Evolutionary conservation across 2,329 filamentous ascomycete genomes (phyloP).

Genomic region (Orbilia brochopaga): DNA sequence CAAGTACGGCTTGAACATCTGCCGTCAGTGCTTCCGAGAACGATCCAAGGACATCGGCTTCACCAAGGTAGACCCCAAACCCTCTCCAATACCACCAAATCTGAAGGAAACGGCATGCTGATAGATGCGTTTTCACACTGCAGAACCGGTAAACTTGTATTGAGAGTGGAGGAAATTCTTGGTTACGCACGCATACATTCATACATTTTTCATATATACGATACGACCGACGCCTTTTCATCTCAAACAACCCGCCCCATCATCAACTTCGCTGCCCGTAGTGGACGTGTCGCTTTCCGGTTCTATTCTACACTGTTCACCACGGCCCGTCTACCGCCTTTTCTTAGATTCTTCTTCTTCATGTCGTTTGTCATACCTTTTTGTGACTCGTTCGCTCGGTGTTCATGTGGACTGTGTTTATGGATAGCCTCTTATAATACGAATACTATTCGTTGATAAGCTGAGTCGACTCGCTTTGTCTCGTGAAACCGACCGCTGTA

Average conservation of each 20-base stretch:
- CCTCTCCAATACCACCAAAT: conserved; percentile 18
- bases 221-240: conserved; percentile 20
- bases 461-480: conserved; percentile 4
- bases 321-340: too few relatives aligned
- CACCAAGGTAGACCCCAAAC: conserved; percentile 67
- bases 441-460: conserved; percentile 47
- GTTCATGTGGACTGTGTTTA: conserved; percentile 42
- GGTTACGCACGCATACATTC: conserved; percentile 16
- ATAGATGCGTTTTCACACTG: neutral
- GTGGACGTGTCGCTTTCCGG: neutral
- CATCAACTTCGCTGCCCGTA: conserved; percentile 8
- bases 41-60: conserved; percentile 75
- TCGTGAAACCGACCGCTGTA: too few relatives aligned
- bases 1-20: conserved; percentile 96
- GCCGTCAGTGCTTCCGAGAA: conserved; percentile 80
- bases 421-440: conserved; percentile 51
- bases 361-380: conserved; percentile 39
- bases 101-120: conserved; percentile 3
- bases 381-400: conserved; percentile 47
- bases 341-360: conserved; percentile 13
- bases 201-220: conserved; percentile 36
- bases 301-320: too few relatives aligned
- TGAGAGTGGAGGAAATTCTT: conserved; percentile 3
- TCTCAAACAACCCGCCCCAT: neutral
- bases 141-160: conserved; percentile 47